Conservation (phyloP, 164 flowering plant species). For the Sedum album region DNA sequence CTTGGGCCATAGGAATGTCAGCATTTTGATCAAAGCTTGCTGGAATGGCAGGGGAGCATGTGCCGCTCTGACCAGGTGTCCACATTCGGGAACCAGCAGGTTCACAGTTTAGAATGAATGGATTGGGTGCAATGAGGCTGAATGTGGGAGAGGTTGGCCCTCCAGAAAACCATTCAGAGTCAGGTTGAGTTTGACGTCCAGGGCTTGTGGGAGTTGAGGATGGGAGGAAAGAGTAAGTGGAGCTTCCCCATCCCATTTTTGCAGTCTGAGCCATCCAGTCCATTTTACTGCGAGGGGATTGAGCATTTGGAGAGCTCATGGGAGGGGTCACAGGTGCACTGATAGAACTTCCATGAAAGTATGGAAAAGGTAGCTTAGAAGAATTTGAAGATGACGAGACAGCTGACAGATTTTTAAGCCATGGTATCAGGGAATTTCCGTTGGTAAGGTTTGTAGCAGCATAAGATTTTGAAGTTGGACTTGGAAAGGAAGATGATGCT, state of each 20-base stretch:
- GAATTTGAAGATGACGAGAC: conserved; percentile 45
- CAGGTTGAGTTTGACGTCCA: conserved; percentile 60
- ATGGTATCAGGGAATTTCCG: conserved; percentile 80
- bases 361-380: conserved; percentile 56
- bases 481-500: conserved; percentile 67
- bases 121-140: conserved; percentile 62
- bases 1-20: conserved; percentile 85
- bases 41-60: conserved; percentile 84
- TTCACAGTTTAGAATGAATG: conserved; percentile 52
- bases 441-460: conserved; percentile 24
- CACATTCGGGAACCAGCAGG: conserved; percentile 76
- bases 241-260: conserved; percentile 36
- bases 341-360: conserved; percentile 69
- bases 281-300: conserved; percentile 53
- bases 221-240: conserved; percentile 43
- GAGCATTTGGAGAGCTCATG: conserved; percentile 81
- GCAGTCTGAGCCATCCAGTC: conserved; percentile 56
- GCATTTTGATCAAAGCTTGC: conserved; percentile 56
- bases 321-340: conserved; percentile 99
- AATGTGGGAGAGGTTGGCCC: conserved; percentile 72
- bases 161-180: conserved; percentile 64
- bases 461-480: conserved; percentile 44
- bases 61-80: conserved; percentile 97
- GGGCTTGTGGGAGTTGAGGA: conserved; percentile 30
- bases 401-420: conserved; percentile 88